Evolutionary conservation across 2,329 filamentous ascomycete species (phyloP), one percentile per base, ranked within the genome.

Genomic region (Diaporthe humulicola): DNA sequence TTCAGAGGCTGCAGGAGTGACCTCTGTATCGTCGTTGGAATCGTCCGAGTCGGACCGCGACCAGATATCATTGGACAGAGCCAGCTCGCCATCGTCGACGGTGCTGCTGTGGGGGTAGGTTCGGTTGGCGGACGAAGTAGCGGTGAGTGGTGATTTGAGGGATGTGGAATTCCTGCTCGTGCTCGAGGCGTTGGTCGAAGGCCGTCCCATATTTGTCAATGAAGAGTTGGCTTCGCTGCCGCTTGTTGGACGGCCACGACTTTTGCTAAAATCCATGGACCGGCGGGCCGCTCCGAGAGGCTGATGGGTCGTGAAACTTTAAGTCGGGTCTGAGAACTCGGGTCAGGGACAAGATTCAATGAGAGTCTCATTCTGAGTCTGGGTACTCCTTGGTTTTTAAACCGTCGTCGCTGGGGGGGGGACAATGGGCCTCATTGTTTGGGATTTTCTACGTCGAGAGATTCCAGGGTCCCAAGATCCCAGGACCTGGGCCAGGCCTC

Each of bases 1-100:
- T 45, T 71, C 54, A n/a, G 67, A 28, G 42, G 40, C 19, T 19
- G 52, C 61, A 71, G 45, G 30, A 38, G 33, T 45, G 5, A 15
- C 7, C 19, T 69, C 66, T 28, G 67, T 22, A 17, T 70, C 76
- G 19, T 73, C 71, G 57, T 69, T 76, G 33, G 77, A 78, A 60
- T 79, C 78, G 36, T 79, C 79, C 10, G 79, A 79, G 58, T 79
- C 78, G 33, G 75, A 73, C 9, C 50, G 74, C 38, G 79, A 79
- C 77, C 77, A 80, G 61, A 79, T 77, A 5, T 78, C 74, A 50
- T 74, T 77, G n/a, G 56, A 48, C 28, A 25, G 64, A 19, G 56
- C 15, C 40, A 19, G 17, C 7, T 70, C 54, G 36, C 50, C 60
- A 8, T 73, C 71, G 33, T 73, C 71, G 60, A 61, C 74, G 25